These are phyloP conservation scores for Teunomyces aglyptinius DNA, from an alignment of 805 yeast genomes.

Conservation along the genomic window DNA sequence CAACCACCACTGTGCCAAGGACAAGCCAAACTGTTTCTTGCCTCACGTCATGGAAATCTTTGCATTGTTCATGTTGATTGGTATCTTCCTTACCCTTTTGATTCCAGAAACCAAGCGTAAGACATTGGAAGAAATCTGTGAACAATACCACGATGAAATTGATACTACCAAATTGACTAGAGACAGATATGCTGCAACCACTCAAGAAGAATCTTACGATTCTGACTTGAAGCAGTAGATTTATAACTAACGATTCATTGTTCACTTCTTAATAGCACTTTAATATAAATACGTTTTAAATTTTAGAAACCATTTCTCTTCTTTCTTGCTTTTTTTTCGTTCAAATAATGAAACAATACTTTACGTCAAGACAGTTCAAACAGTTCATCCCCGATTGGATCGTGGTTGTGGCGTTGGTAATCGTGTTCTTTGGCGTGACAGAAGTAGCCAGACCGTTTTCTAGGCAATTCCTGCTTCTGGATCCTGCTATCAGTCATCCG, in stretches of 20 bases:
- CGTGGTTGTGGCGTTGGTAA: conserved; percentile 18
- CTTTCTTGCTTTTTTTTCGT: background rate
- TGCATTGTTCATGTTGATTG: conserved; percentile 87
- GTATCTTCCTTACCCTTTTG: conserved; percentile 61
- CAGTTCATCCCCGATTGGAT: conserved; percentile 33
- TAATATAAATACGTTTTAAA: background rate
- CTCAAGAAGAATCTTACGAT: conserved; percentile 35
- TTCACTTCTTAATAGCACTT: conserved; percentile 1
- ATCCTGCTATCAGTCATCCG: conserved; percentile 35
- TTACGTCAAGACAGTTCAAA: conserved; percentile 16
- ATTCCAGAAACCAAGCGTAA: conserved; percentile 90
- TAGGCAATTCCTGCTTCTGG: conserved; percentile 33
- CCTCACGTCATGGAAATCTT: conserved; percentile 93
- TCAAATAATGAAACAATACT: conserved; percentile 7
- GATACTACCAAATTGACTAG: conserved; percentile 41
- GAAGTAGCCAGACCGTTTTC: conserved; percentile 34
- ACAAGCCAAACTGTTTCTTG: conserved; percentile 68
- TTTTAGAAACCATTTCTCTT: background rate
- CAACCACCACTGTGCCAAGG: conserved; percentile 70
- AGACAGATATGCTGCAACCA: conserved; percentile 33
- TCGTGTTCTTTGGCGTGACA: conserved; percentile 28
- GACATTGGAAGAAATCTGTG: conserved; percentile 82
- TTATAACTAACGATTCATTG: background rate
- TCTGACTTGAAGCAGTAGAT: conserved; percentile 21
- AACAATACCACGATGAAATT: conserved; percentile 79